These are phyloP conservation scores for Mucor circinelloides DNA, from an alignment of 371 early-diverging fungal genomes.

Conservation along the genomic window DNA sequence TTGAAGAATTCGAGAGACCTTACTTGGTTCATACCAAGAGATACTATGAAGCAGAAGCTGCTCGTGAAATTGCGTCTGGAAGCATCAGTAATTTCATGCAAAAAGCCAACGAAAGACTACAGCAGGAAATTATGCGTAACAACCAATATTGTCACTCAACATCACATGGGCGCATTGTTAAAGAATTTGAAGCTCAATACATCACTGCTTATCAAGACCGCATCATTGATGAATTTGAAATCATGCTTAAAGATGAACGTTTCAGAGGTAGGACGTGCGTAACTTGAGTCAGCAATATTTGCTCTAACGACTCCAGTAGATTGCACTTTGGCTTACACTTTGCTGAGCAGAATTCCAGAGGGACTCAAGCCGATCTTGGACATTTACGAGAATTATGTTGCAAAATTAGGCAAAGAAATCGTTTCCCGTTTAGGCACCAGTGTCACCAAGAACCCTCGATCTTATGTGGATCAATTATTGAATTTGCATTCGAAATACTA, in stretches of 20 bases:
- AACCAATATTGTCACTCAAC: conserved; percentile 68
- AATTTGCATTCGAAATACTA: conserved; percentile 68
- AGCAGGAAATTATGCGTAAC: conserved; percentile 61
- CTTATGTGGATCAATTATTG: conserved; percentile 69
- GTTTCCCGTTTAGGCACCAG: conserved; percentile 56
- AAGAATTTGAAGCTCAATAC: conserved; percentile 79
- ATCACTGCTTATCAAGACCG: conserved; percentile 67
- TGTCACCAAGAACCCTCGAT: conserved; percentile 69
- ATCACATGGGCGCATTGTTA: conserved; percentile 67
- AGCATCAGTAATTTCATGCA: conserved; percentile 75
- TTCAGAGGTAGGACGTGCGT: conserved; percentile 52
- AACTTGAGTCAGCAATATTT: background rate
- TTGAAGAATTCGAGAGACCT: conserved; percentile 79
- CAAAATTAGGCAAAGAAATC: conserved; percentile 60
- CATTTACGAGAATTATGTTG: conserved; percentile 68
- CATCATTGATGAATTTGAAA: conserved; percentile 72
- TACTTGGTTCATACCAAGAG: conserved; percentile 68
- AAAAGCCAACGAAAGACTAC: conserved; percentile 54
- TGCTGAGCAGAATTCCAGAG: conserved; percentile 65
- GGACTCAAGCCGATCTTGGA: conserved; percentile 67
- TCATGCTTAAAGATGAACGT: conserved; percentile 67
- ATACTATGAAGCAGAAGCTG: conserved; percentile 79
- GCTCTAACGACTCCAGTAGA: conserved; percentile 45
- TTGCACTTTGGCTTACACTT: conserved; percentile 70
- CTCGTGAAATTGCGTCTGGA: conserved; percentile 54